These are phyloP conservation scores for Closterium sp. DNA, from an alignment of 139 green algal species.

Conservation along the genomic window DNA sequence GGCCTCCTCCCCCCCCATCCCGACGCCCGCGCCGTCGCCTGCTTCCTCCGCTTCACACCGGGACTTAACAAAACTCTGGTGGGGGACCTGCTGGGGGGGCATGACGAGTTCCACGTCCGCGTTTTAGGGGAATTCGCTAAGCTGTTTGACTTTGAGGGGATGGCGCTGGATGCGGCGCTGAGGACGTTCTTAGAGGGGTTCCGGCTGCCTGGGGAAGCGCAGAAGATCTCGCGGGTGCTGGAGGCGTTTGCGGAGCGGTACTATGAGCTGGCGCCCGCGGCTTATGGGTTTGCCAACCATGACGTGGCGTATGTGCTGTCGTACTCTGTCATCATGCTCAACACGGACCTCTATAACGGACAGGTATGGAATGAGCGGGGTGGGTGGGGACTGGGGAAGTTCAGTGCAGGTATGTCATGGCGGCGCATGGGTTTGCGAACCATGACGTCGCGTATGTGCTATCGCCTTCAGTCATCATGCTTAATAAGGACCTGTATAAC, in stretches of 20 bases:
- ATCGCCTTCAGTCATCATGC: slow-evolving; percentile 80
- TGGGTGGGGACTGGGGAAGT: too few relatives aligned
- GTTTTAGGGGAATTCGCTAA: slow-evolving; percentile 68
- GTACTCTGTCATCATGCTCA: slow-evolving; percentile 85
- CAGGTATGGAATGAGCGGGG: too few relatives aligned
- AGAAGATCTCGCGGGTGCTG: slow-evolving; percentile 82
- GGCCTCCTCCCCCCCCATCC: slow-evolving; percentile 72
- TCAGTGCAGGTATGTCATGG: too few relatives aligned
- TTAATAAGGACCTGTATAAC: slow-evolving; percentile 87
- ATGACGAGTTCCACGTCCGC: slow-evolving; percentile 77
- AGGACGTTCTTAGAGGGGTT: slow-evolving; percentile 76
- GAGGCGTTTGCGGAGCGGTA: slow-evolving; percentile 64
- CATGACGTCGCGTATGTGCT: slow-evolving; percentile 77
- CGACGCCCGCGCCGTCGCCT: slow-evolving; percentile 60
- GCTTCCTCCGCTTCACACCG: slow-evolving; percentile 82
- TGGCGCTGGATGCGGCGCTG: slow-evolving; percentile 75
- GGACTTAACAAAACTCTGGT: slow-evolving; percentile 81
- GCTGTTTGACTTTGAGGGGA: slow-evolving; percentile 74
- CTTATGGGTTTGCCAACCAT: slow-evolving; percentile 36
- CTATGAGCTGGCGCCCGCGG: slow-evolving; percentile 37
- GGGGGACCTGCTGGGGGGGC: slow-evolving; percentile 90
- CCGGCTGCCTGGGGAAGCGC: slow-evolving; percentile 74
- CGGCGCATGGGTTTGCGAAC: slow-evolving; percentile 19
- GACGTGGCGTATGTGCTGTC: slow-evolving; percentile 78
- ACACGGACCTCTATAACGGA: slow-evolving; percentile 83